Conservation (phyloP, 2,329 filamentous ascomycete genomes). For the Colletotrichum falcatum region DNA sequence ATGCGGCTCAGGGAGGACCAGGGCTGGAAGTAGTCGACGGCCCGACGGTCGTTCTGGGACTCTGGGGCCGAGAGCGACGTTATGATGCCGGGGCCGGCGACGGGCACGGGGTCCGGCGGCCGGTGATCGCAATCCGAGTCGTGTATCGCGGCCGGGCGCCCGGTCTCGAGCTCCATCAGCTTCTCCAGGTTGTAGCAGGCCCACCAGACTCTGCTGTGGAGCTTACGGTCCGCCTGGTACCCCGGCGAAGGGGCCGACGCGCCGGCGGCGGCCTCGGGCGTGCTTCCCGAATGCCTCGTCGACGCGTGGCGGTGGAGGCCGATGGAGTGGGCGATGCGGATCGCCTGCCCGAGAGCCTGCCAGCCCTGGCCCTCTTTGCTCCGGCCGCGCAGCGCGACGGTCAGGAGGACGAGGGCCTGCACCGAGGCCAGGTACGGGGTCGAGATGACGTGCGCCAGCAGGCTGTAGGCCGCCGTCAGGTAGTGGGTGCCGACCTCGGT, state of each 20-base stretch:
- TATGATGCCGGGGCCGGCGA: not conserved
- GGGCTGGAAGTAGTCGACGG: constrained; percentile 37
- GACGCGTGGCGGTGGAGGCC: constrained; percentile 43
- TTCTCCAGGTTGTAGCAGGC: constrained; percentile 64
- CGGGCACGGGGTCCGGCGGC: not conserved
- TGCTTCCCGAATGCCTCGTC: not conserved
- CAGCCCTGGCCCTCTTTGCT: constrained; percentile 45
- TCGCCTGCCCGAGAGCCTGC: constrained; percentile 45
- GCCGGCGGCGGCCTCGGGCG: constrained; percentile 7
- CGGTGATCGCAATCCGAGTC: constrained; percentile 41
- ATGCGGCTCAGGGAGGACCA: constrained; percentile 41
- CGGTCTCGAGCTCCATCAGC: constrained; percentile 45
- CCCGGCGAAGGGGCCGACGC: constrained; percentile 16
- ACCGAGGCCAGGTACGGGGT: constrained; percentile 43
- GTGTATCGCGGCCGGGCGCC: constrained; percentile 43
- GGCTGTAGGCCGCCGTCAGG: constrained; percentile 40
- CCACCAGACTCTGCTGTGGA: constrained; percentile 64
- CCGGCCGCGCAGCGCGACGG: constrained; percentile 40
- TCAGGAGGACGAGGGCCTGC: constrained; percentile 43
- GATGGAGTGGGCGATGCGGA: constrained; percentile 45
- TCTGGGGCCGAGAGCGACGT: not conserved
- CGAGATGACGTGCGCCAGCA: constrained; percentile 42
- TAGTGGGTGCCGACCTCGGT: constrained; percentile 38
- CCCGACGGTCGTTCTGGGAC: not conserved
- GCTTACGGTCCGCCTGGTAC: constrained; percentile 52